These are phyloP conservation scores for Picea sitchensis DNA, from an alignment of 75 land plant species.

Conservation along the genomic window DNA sequence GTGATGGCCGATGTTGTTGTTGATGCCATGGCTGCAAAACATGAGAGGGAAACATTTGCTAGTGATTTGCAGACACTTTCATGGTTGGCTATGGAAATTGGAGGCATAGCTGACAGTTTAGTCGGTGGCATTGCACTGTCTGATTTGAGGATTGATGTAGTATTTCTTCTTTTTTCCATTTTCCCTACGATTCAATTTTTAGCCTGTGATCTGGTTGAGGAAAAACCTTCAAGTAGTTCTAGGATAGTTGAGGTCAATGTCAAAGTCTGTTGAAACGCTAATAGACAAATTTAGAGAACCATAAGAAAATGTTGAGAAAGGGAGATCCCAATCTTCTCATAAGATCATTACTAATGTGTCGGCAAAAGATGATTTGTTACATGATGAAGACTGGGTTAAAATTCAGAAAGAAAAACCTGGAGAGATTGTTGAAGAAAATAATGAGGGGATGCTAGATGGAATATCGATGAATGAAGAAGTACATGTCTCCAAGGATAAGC, in stretches of 20 bases:
- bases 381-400: constrained; percentile 24
- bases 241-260: neutral
- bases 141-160: too few relatives aligned
- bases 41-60: too few relatives aligned
- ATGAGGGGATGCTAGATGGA: constrained; percentile 2
- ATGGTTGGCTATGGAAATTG: too few relatives aligned
- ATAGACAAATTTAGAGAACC: neutral
- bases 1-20: too few relatives aligned
- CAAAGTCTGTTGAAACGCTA: neutral
- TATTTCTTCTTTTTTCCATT: too few relatives aligned
- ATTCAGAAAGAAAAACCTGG: neutral
- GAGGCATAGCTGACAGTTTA: too few relatives aligned
- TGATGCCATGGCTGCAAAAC: too few relatives aligned
- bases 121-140: too few relatives aligned
- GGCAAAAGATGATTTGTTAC: neutral
- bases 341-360: neutral
- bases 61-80: too few relatives aligned
- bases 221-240: constrained; percentile 21
- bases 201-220: constrained; percentile 59
- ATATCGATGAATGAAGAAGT: constrained; percentile 2
- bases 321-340: neutral
- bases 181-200: constrained; percentile 68
- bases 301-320: neutral
- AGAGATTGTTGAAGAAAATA: neutral
- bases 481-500: constrained; percentile 1